Evolutionary conservation across 768 basidiomycete genomes (phyloP), one percentile per base, ranked within the genome.

Genomic region (Rhizopogon vesiculosus): DNA sequence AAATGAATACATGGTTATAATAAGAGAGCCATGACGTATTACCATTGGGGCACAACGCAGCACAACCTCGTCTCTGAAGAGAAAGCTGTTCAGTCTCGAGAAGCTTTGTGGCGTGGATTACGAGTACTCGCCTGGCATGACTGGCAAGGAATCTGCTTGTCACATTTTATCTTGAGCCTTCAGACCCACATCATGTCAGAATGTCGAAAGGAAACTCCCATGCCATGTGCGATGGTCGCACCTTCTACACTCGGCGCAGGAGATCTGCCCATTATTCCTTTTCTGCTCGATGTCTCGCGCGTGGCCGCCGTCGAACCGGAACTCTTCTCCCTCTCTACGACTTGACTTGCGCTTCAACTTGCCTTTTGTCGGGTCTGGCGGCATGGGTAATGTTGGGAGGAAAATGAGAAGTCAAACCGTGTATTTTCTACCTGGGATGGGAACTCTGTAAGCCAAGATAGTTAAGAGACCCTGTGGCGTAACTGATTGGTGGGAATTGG

Each of bases 161-260:
- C 86, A 74, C 87, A 90, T 66, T 87, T 88, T 68, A 90, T 88
- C 77, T 89, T 85, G 62, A 90, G 75, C 62, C 87, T 80, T 80
- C n/a, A n/a, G 22, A 15, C 42, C 7, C 16, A 29, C 42, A 62
- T 59, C 45, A 56, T 56, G 62, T 69, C 57, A 66, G 53, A 62
- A 51, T 57, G 61, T 55, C 55, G 56, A 63, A 62, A 59, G 46
- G 50, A 54, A 54, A 62, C 45, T 63, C 58, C 62, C 56, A 58
- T 54, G 45, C 56, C 31, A 70, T 69, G 73, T 62, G 66, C 76
- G 77, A 73, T 78, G 74, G 82, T 81, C 86, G 80, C 80, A 83
- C 78, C 78, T 80, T 80, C 87, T 82, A 78, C 88, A 90, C 70
- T 89, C 87, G 63, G 87, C 86, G 72, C 86, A 89, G 67, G 84